Base-by-base conservation (phyloP, 2,329 filamentous ascomycete species). In the Geosmithia putterillii region DNA sequence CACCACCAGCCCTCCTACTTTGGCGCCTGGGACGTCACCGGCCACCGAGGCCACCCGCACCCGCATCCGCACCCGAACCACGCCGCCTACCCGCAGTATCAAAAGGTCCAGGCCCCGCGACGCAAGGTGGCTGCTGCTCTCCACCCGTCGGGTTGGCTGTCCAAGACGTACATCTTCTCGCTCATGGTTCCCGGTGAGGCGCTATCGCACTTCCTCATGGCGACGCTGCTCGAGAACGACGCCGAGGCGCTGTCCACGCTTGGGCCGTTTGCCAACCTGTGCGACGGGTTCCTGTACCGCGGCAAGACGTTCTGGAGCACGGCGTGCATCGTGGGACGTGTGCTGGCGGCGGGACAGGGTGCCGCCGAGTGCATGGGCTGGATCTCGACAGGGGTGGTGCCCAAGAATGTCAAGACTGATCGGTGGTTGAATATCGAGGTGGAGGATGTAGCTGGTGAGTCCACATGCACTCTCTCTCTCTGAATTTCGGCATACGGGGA, bases 281-380 rank as follows among this genome's bases (percentile, higher is more conserved):
- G 75, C 38, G 74, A 76, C 15, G 79, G 80, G 0, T 83, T 83
- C 48, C 66, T 81, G 3, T 82, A 81, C 52, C 60, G 58, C 4
- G 70, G 70, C 2, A 79, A 76, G 62, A 83, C 77, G 47, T 83
- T 82, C 55, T 83, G 79, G 79, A 83, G 78, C 57, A 81, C 74
- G 1, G 68, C 72, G 12, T 82, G 78, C 53, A 67, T 83, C 37
- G 71, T 83, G 9, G 79, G 79, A 3, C 72, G 77, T 22, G 76
- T 83, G 3, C 61, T 83, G 28, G 78, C 78, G 23, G 78, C 77
- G 22, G 73, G 75, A 7, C 70, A 70, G 43, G 77, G 76, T 3
- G 72, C 77, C 15, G 70, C 70, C 0, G 79, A 83, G 54, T 79
- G 79, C 54, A 77, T 83, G 75, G 79, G 79, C 42, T 81, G 79